Conservation (phyloP, 1,284 basidiomycete genomes). For the Ustilago xerochloae region DNA sequence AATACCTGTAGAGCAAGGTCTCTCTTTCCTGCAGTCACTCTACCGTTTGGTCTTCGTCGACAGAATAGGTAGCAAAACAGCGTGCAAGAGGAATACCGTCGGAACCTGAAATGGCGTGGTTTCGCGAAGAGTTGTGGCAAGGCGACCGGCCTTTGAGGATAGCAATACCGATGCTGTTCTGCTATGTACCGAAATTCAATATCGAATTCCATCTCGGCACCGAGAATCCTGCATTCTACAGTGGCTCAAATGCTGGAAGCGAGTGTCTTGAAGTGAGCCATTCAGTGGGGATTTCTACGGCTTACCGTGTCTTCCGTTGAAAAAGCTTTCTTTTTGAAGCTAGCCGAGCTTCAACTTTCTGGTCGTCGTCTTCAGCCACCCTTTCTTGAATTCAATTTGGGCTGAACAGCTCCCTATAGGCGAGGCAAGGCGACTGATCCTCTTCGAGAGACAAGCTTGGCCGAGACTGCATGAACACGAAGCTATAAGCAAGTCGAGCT, state of each 20-base stretch:
- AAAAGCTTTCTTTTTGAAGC: constrained; percentile 3
- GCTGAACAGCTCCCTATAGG: background rate
- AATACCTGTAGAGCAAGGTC: too few species aligned
- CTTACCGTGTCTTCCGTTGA: too few species aligned
- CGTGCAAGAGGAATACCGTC: background rate
- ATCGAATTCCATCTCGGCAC: constrained; percentile 4
- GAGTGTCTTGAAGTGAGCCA: background rate
- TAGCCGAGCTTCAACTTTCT: background rate
- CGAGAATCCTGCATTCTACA: background rate
- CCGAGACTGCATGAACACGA: too few species aligned
- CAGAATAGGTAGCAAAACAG: background rate
- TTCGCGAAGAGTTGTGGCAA: background rate
- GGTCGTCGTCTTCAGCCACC: background rate
- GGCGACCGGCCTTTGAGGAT: constrained; percentile 8
- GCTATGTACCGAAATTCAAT: background rate
- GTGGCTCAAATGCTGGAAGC: background rate
- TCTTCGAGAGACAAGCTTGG: too few species aligned
- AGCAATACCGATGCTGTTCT: too few species aligned
- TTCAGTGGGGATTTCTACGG: background rate
- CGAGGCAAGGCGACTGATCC: constrained; percentile 13
- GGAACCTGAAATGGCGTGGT: background rate
- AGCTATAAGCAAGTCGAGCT: too few species aligned
- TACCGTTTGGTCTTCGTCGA: background rate
- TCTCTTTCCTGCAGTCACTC: too few species aligned
- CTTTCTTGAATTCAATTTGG: background rate